Conservation (phyloP, 2,329 filamentous ascomycete species). For the Aspergillus novoparasiticus region DNA sequence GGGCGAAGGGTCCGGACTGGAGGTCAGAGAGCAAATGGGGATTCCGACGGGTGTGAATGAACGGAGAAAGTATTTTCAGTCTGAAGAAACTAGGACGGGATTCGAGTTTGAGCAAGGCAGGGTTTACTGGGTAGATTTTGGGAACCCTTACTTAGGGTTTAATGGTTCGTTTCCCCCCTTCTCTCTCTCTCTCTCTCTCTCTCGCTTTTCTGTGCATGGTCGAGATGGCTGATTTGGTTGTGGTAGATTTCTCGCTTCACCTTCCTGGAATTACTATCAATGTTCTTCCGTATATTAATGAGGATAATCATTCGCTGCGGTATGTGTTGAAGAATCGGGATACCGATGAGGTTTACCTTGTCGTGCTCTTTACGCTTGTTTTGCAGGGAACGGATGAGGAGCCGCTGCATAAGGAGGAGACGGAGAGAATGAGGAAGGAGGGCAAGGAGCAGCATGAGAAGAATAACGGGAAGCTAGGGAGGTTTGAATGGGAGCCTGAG, state of each 20-base stretch:
- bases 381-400: conserved; percentile 34
- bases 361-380: conserved; percentile 77
- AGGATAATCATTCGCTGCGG: conserved; percentile 81
- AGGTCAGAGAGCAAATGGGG: conserved; percentile 49
- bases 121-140: conserved; percentile 72
- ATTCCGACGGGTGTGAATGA: conserved; percentile 57
- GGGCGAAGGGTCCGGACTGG: conserved; percentile 57
- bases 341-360: conserved; percentile 75
- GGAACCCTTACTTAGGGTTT: conserved; percentile 91
- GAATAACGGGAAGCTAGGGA: conserved; percentile 20
- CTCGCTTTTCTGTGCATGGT: background rate
- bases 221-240: background rate
- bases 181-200: background rate
- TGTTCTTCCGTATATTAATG: conserved; percentile 46
- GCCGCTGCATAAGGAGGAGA: conserved; percentile 17
- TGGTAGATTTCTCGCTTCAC: conserved; percentile 40
- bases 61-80: conserved; percentile 64
- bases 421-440: conserved; percentile 7
- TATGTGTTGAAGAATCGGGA: conserved; percentile 84
- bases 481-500: conserved; percentile 28
- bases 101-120: conserved; percentile 66
- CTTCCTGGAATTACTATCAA: conserved; percentile 41
- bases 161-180: conserved; percentile 56
- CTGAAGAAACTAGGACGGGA: conserved; percentile 54
- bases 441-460: conserved; percentile 5